Percentiles rank a stretch among this genome's conserved stretches.
Evolutionary conservation across 345 rosid species (phyloP).

Genomic region (Aethionema arabicum): DNA sequence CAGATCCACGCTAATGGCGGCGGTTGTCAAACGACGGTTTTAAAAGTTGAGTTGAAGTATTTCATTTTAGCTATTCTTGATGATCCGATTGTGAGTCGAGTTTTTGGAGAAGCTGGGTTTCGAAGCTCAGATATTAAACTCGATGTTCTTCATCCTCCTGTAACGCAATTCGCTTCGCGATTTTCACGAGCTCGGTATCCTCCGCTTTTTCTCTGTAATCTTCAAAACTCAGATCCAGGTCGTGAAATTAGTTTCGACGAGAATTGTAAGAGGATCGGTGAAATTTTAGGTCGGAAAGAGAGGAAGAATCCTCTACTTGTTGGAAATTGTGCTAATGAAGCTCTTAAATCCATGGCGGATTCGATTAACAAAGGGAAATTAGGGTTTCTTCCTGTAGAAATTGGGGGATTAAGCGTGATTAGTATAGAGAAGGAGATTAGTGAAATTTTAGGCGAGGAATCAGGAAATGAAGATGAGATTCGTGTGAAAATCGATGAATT

Average conservation of each 20-base stretch:
- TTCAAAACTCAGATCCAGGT: conserved; percentile 39
- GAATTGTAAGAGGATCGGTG: conserved; percentile 48
- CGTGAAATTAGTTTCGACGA: conserved; percentile 39
- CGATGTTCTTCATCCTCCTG: conserved; percentile 56
- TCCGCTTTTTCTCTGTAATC: conserved; percentile 51
- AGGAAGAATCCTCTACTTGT: conserved; percentile 47
- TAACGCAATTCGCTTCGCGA: conserved; percentile 36
- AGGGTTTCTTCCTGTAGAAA: conserved; percentile 39
- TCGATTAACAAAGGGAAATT: conserved; percentile 31
- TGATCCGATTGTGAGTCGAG: conserved; percentile 67
- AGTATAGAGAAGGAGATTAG: conserved; percentile 45
- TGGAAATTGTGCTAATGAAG: conserved; percentile 53
- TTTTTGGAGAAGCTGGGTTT: conserved; percentile 61
- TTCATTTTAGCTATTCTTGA: conserved; percentile 61
- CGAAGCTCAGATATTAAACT: conserved; percentile 59
- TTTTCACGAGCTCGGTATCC: conserved; percentile 40
- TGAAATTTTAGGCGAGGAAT: conserved; percentile 35
- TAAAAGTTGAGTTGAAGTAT: conserved; percentile 59
- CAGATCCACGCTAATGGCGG: conserved; percentile 45
- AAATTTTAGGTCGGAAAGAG: conserved; percentile 38
- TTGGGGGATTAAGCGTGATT: conserved; percentile 38
- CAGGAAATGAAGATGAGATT: conserved; percentile 33
- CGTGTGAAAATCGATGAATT: conserved; percentile 39
- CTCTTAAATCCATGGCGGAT: conserved; percentile 46
- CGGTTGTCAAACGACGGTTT: conserved; percentile 33